Percentiles rank a stretch among this genome's conserved stretches.
These are phyloP conservation scores for Ceraceosorus guamensis DNA, from an alignment of 1,284 basidiomycete genomes.

Conservation along the genomic window DNA sequence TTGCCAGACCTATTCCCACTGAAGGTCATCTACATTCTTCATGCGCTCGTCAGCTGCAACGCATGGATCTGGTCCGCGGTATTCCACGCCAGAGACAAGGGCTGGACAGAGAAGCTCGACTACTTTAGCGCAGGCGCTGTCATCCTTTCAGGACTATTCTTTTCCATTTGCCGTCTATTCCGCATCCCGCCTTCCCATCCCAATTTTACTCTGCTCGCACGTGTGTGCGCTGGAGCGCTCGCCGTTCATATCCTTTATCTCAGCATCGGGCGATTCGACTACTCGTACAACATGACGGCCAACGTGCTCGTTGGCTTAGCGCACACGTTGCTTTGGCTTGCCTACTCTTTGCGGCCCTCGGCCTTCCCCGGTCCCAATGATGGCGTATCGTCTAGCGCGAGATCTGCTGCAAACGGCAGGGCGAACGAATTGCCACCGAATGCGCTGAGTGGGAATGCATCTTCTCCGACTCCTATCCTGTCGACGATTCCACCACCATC, in stretches of 20 bases:
- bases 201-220: conserved; percentile 18
- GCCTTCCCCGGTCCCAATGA: conserved; percentile 8
- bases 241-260: conserved; percentile 68
- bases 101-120: conserved; percentile 79
- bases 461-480: conserved; percentile 27
- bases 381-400: not conserved
- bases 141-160: conserved; percentile 65
- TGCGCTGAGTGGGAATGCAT: conserved; percentile 8
- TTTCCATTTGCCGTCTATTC: conserved; percentile 44
- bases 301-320: conserved; percentile 66
- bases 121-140: conserved; percentile 86
- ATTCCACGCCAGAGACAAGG: conserved; percentile 84
- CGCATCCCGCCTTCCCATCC: conserved; percentile 28
- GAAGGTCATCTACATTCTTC: conserved; percentile 62
- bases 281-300: conserved; percentile 87
- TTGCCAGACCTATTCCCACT: conserved; percentile 51
- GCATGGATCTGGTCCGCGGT: conserved; percentile 88
- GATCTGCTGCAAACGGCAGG: conserved; percentile 14
- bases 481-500: conserved; percentile 22
- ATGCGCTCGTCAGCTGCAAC: conserved; percentile 71
- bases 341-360: conserved; percentile 28
- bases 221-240: conserved; percentile 27
- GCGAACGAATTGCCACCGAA: conserved; percentile 48
- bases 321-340: conserved; percentile 73
- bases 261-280: conserved; percentile 72